Conservation (phyloP, 768 basidiomycete species). For the Suillus occidentalis region DNA sequence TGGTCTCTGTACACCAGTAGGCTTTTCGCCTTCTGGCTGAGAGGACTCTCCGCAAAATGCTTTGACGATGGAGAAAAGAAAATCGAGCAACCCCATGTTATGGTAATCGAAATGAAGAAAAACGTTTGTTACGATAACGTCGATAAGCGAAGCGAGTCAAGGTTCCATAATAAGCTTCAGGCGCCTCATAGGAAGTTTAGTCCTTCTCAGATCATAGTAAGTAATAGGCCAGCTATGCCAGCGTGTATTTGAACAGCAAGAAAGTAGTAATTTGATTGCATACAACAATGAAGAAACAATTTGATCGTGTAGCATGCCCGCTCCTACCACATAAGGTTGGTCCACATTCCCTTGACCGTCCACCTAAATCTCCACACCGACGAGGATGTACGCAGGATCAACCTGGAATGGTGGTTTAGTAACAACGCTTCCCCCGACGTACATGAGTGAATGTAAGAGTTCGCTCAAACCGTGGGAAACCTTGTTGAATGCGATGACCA, state of each 20-base stretch:
- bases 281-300: background rate
- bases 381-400: slow-evolving; percentile 76
- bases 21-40: slow-evolving; percentile 10
- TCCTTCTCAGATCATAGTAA: background rate
- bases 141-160: background rate
- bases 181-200: background rate
- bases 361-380: slow-evolving; percentile 77
- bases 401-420: slow-evolving; percentile 78
- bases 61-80: slow-evolving; percentile 24
- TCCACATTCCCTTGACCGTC: slow-evolving; percentile 31
- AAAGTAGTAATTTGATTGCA: slow-evolving; percentile 1
- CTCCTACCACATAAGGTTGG: background rate
- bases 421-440: slow-evolving; percentile 85
- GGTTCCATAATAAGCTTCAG: background rate
- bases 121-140: background rate
- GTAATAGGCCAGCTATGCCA: background rate
- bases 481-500: slow-evolving; percentile 80
- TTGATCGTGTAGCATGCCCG: background rate
- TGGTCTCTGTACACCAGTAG: background rate
- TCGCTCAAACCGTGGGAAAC: slow-evolving; percentile 68
- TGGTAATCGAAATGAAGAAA: background rate
- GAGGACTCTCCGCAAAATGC: slow-evolving; percentile 25
- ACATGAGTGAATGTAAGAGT: slow-evolving; percentile 87
- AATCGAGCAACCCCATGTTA: slow-evolving; percentile 27
- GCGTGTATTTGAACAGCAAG: background rate